Percentiles rank a stretch among this genome's conserved stretches.
Conservation (phyloP, 305 asterid species). For the Fraxinus paxiana region DNA sequence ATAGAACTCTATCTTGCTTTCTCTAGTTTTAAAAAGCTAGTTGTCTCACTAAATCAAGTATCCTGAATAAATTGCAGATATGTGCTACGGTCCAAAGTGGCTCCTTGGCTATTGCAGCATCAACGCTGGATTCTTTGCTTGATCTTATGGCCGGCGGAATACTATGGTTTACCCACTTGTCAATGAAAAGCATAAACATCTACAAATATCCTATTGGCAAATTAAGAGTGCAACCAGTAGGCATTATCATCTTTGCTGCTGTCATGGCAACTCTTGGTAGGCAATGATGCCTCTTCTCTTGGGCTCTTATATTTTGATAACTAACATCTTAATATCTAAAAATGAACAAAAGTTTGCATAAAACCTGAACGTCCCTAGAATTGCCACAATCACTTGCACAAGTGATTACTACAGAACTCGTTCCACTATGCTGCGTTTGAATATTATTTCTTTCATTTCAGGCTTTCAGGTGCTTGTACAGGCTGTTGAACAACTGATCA, state of each 20-base stretch:
- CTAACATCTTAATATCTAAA: not conserved
- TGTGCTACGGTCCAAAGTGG: slow-evolving; percentile 66
- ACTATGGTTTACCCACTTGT: slow-evolving; percentile 68
- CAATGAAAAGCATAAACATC: slow-evolving; percentile 73
- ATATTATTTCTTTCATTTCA: slow-evolving; percentile 26
- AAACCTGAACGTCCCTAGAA: not conserved
- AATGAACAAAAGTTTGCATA: not conserved
- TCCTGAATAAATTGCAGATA: slow-evolving; percentile 34
- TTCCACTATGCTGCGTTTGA: not conserved
- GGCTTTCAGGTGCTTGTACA: slow-evolving; percentile 69
- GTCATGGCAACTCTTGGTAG: slow-evolving; percentile 83
- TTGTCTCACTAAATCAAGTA: not conserved
- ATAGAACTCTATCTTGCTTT: not conserved
- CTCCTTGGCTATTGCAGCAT: slow-evolving; percentile 79
- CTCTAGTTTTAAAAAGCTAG: not conserved
- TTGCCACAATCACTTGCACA: not conserved
- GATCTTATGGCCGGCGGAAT: slow-evolving; percentile 86
- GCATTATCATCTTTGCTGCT: slow-evolving; percentile 77
- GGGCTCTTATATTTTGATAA: not conserved
- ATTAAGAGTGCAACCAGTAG: slow-evolving; percentile 73
- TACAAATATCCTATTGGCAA: slow-evolving; percentile 84
- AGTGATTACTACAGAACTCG: not conserved
- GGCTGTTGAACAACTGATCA: slow-evolving; percentile 56
- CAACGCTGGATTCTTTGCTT: slow-evolving; percentile 70
- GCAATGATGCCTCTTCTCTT: not conserved